Evolutionary conservation across 139 green algal species (phyloP).

Genomic region (Micractinium sp.): DNA sequence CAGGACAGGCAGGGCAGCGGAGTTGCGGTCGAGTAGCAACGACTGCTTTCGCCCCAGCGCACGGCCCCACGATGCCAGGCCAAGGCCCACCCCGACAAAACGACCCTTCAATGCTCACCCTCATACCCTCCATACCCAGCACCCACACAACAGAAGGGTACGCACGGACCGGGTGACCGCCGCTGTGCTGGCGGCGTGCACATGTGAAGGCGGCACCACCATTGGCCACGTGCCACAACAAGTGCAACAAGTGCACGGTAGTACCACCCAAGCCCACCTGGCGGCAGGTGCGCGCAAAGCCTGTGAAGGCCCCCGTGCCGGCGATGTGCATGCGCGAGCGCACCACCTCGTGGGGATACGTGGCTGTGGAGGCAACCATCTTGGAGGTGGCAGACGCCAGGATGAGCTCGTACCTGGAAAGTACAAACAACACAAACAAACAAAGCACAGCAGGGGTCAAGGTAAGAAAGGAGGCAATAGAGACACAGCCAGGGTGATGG

Average conservation of each 20-base stretch:
- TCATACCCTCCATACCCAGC: neutral
- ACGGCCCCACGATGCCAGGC: neutral
- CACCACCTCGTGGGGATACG: conserved; percentile 98
- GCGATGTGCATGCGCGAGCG: conserved; percentile 91
- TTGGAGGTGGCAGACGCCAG: conserved; percentile 86
- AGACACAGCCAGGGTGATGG: neutral
- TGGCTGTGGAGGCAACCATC: conserved; percentile 94
- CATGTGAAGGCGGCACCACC: too few relatives aligned
- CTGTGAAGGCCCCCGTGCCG: conserved; percentile 78
- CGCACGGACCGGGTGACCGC: too few relatives aligned
- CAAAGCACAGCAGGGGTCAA: neutral
- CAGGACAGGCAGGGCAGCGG: too few relatives aligned
- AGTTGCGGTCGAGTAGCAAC: too few relatives aligned
- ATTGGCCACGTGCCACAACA: too few relatives aligned
- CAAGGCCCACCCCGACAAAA: neutral
- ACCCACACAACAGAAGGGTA: too few relatives aligned
- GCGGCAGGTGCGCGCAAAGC: conserved; percentile 56
- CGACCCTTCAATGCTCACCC: neutral
- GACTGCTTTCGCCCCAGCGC: too few relatives aligned
- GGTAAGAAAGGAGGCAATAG: neutral
- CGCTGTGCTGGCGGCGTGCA: too few relatives aligned
- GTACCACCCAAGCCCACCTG: too few relatives aligned
- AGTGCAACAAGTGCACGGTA: too few relatives aligned
- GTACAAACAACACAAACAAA: neutral
- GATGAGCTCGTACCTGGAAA: conserved; percentile 82